phyloP scores from a whole-genome alignment of 257 asterid genomes.

The Dorcoceras hygrometricum region DNA sequence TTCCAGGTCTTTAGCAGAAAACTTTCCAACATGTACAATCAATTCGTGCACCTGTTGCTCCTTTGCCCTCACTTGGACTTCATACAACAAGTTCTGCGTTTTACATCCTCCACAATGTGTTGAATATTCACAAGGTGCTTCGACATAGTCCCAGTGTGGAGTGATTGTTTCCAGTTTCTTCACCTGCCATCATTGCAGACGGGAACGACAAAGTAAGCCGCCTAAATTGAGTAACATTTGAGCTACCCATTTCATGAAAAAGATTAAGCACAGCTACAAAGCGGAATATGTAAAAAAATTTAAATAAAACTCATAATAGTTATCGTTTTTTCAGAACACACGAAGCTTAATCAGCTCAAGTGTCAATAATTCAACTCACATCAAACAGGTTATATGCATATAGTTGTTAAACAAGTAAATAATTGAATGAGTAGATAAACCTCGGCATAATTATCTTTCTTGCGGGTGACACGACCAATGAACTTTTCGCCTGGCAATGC shows the following conservation, averaged over 20 bases:
- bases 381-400: background rate
- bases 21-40: constrained; percentile 74
- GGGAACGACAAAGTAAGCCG: constrained; percentile 20
- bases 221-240: constrained; percentile 14
- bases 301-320: background rate
- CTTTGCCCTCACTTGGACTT: constrained; percentile 79
- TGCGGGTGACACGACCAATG: constrained; percentile 78
- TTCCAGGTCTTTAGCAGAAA: constrained; percentile 50
- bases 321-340: background rate
- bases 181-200: constrained; percentile 50
- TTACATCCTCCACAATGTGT: constrained; percentile 94
- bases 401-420: background rate
- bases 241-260: constrained; percentile 12
- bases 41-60: constrained; percentile 83
- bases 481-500: constrained; percentile 91
- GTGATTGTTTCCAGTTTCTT: constrained; percentile 69
- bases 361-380: too few relatives aligned
- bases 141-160: constrained; percentile 72
- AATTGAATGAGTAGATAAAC: constrained; percentile 27
- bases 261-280: background rate
- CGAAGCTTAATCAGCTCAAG: background rate
- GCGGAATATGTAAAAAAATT: background rate
- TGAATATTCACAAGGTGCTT: constrained; percentile 91
- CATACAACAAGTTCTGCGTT: constrained; percentile 77
- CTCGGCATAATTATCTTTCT: constrained; percentile 81